A percentile compares a stretch with the other conserved stretches of the same genome.
Conservation (phyloP, 768 basidiomycete species). For the Pholiota conissans region DNA sequence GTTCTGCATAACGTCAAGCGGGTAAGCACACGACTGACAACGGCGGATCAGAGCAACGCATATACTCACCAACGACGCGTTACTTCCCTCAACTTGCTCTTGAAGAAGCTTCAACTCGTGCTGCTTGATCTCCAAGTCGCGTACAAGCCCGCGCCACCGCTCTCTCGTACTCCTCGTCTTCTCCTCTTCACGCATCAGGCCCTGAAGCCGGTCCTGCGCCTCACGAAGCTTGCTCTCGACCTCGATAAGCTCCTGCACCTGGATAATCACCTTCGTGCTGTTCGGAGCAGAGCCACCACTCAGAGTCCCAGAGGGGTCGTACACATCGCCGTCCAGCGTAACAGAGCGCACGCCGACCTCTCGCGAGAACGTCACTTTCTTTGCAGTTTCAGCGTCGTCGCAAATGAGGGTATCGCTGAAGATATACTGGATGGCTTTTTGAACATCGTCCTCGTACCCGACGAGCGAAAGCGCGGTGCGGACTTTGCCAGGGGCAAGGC, state of each 20-base stretch:
- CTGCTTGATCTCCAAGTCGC: conserved; percentile 85
- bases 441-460: conserved; percentile 77
- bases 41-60: background rate
- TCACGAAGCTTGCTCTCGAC: conserved; percentile 60
- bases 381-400: conserved; percentile 84
- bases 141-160: conserved; percentile 55
- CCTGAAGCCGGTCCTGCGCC: conserved; percentile 46
- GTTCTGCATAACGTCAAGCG: conserved; percentile 48
- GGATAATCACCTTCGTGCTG: conserved; percentile 70
- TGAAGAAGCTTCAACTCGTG: conserved; percentile 83
- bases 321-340: conserved; percentile 92
- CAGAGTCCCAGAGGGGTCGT: conserved; percentile 93
- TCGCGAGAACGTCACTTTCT: conserved; percentile 78
- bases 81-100: conserved; percentile 86
- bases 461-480: conserved; percentile 88
- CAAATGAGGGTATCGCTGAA: conserved; percentile 94
- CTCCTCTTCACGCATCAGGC: conserved; percentile 56
- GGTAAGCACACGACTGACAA: background rate
- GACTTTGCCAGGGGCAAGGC: conserved; percentile 77
- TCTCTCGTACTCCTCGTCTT: conserved; percentile 53
- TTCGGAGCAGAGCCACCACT: conserved; percentile 88
- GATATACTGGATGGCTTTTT: conserved; percentile 88
- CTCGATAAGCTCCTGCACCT: conserved; percentile 79
- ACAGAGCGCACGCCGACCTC: conserved; percentile 77
- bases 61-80: conserved; percentile 76